Evolutionary conservation across 257 asterid genomes (phyloP).

Genomic region (Eucommia ulmoides): DNA sequence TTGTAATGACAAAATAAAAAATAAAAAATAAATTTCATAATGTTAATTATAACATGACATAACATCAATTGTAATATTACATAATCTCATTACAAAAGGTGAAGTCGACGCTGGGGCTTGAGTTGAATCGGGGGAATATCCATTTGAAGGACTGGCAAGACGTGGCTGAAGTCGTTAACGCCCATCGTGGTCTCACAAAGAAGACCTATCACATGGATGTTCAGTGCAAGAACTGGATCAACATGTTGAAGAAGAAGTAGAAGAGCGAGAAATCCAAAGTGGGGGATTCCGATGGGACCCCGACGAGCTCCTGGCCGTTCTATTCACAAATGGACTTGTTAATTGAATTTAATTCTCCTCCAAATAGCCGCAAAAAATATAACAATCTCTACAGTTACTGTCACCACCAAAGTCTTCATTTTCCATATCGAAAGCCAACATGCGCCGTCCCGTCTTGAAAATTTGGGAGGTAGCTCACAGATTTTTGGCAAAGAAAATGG

Average conservation of each 20-base stretch:
- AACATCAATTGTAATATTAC: too few species aligned
- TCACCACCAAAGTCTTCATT: not conserved
- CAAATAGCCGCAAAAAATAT: not conserved
- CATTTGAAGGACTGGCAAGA: slow-evolving; percentile 1
- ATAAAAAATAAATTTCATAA: too few species aligned
- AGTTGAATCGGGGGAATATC: not conserved
- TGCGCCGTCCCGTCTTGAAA: too few species aligned
- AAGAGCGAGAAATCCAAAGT: not conserved
- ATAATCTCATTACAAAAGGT: too few species aligned
- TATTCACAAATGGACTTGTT: not conserved
- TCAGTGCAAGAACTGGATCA: not conserved
- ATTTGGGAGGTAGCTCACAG: too few species aligned
- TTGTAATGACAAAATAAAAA: too few species aligned
- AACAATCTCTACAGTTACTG: not conserved
- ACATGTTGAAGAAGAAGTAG: not conserved
- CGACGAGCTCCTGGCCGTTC: not conserved
- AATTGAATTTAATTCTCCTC: not conserved
- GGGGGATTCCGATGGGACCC: not conserved
- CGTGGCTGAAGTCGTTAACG: not conserved
- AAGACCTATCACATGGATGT: not conserved
- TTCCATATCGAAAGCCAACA: not conserved
- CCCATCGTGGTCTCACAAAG: not conserved
- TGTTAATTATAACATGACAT: too few species aligned
- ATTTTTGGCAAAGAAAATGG: too few species aligned
- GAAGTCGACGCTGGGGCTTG: not conserved